Evolutionary conservation across 2,329 filamentous ascomycete species (phyloP).

Genomic region (Paecilomyces niveus): DNA sequence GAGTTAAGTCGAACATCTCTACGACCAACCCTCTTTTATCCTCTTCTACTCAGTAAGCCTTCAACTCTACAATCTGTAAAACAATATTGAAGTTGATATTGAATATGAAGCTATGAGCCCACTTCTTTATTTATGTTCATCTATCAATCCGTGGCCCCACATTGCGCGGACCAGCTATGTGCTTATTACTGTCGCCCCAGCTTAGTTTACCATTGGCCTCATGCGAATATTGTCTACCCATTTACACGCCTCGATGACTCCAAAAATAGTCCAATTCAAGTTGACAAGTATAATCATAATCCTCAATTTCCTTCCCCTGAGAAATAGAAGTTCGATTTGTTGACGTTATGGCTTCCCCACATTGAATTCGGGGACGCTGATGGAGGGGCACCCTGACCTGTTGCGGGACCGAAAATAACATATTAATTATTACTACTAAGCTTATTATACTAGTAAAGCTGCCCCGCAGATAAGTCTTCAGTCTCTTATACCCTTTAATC

Average conservation of each 20-base stretch:
- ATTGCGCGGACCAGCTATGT: neutral
- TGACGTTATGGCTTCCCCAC: neutral
- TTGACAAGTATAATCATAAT: neutral
- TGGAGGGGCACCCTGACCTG: neutral
- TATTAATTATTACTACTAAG: neutral
- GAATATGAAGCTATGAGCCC: neutral
- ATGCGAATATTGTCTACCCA: neutral
- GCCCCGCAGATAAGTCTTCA: neutral
- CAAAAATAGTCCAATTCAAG: neutral
- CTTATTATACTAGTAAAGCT: neutral
- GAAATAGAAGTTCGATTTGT: neutral
- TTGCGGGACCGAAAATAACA: neutral
- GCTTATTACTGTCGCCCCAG: neutral
- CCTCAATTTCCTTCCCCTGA: neutral
- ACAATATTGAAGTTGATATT: neutral
- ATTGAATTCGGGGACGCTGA: neutral
- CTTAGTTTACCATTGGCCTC: neutral
- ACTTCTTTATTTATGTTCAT: neutral
- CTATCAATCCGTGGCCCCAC: neutral
- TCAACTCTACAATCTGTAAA: neutral
- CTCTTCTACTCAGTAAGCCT: neutral
- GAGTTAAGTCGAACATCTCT: neutral
- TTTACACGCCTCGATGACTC: neutral
- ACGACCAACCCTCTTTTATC: neutral
- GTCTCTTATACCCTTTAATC: neutral